Base-by-base conservation (phyloP, 1,284 basidiomycete species). In the Naganishia liquefaciens region DNA sequence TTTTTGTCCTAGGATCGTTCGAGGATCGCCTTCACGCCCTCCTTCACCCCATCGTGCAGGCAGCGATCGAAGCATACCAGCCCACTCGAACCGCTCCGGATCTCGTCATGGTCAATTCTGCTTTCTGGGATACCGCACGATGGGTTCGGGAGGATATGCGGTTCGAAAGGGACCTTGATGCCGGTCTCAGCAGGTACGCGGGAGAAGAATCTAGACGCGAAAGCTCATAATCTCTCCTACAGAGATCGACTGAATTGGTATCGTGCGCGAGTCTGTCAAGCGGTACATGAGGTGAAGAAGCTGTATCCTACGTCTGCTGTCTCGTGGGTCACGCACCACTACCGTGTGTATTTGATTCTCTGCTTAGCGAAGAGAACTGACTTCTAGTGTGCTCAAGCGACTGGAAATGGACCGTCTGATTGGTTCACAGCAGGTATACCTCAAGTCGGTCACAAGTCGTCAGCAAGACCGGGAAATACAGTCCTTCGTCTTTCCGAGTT, bases 81-180 rank as follows among this genome's bases (percentile, higher is more conserved):
- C 44, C 54, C 5, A 10, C 10, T 10, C 19, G 17, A 23, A 27
- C 54, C 21, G n/a, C 40, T 10, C 33, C 30, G 7, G 54, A 46
- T 28, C 15, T 60, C 4, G 47, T 60, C 25, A 42, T 60, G 46
- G 21, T 60, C 25, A 60, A 60, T 49, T 60, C 55, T 21, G 55
- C 55, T 17, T 50, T 60, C 19, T 60, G 55, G 55, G 55, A 60
- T 50, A 60, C 55, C n/a, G 55, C 55, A 11, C 43, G 55, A 37
- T 60, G 55, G 55, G 46, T 50, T 21, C 27, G 55, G 1, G 55
- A 60, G 46, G 55, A 60, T 60, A 60, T 60, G 55, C 44, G 46
- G n/a, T 49, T 60, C 25, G 55, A 46, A 19, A 49, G 55, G 46
- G 33, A 60, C 25, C 17, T 39, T 30, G 55, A 60, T 40, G 30